Evolutionary conservation across 1,139 yeast genomes (phyloP), one percentile per base, ranked within the genome.

Genomic region (Pichia sp.): DNA sequence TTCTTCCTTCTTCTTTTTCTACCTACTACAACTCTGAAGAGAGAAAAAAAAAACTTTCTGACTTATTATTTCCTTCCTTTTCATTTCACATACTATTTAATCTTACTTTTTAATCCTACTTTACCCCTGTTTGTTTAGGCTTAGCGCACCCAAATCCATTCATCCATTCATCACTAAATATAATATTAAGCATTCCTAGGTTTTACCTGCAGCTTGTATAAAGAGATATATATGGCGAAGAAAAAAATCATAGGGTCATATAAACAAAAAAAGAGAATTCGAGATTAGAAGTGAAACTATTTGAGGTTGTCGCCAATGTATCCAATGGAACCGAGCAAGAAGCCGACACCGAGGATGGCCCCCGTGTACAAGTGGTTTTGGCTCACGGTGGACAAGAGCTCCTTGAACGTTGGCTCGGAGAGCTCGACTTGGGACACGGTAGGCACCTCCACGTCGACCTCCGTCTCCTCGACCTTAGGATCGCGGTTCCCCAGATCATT

Each of bases 321-420:
- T 8, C 85, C 85, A 56, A 81, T 63, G 7, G 72, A 58, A 26
- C 79, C 74, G 53, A 81, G 65, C 11, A 72, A 61, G 54, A 78
- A 75, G 8, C 80, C 74, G 16, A 71, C 62, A 16, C 76, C 79
- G 4, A 77, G 66, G 49, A 78, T 67, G n/a, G 70, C 68, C 8
- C 75, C 68, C 3, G 79, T 75, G 34, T 69, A 61, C 16, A 65
- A 52, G 62, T 76, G 76, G 19, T 72, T 70, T 1, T 64, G 54
- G 55, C 66, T 65, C 49, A 79, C 62, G 6, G 60, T 56, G 43
- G 67, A 62, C 59, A 78, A 72, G 53, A 72, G 72, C 44, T 64
- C 62, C 49, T 77, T 64, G 61, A 47, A 67, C 50, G 58, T 63
- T 49, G 52, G 64, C 36, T 54, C 59, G 34, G 62, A 50, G 41